These are phyloP conservation scores for Metschnikowia anglica DNA, from an alignment of 805 yeast species.

Conservation along the genomic window DNA sequence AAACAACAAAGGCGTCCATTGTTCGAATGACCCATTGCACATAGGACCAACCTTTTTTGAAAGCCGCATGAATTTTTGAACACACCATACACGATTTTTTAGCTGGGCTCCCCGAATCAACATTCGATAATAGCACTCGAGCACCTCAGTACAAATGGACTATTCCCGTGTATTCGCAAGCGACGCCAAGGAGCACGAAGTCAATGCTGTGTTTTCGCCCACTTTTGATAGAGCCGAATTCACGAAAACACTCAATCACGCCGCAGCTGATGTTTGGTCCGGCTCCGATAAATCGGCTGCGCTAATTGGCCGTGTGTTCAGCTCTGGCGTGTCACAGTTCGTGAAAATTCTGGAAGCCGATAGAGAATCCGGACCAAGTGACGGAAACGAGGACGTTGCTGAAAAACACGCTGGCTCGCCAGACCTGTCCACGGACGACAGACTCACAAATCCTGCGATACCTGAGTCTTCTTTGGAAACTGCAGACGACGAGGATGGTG, in stretches of 20 bases:
- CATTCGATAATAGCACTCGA: no score
- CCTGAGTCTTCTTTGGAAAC: not conserved
- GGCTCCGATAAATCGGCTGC: constrained; percentile 1
- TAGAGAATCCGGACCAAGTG: not conserved
- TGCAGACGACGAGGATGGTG: constrained; percentile 12
- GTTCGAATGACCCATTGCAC: no score
- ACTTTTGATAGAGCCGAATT: not conserved
- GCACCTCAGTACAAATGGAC: constrained; percentile 3
- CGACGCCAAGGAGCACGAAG: constrained; percentile 5
- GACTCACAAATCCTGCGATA: not conserved
- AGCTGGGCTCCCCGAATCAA: no score
- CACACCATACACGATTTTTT: no score
- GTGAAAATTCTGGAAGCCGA: not conserved
- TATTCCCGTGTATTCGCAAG: constrained; percentile 3
- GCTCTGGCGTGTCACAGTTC: constrained; percentile 2
- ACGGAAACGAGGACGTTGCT: not conserved
- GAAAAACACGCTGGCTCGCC: not conserved
- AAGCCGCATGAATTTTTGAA: no score
- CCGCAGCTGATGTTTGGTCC: constrained; percentile 5
- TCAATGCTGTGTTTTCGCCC: not conserved
- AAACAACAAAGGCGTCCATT: no score
- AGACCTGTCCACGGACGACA: not conserved
- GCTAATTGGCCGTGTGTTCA: constrained; percentile 6
- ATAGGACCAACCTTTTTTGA: no score
- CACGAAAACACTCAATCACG: constrained; percentile 1